Evolutionary conservation across 208 protist species (phyloP).

Genomic region (Trypanosoma theileri): DNA sequence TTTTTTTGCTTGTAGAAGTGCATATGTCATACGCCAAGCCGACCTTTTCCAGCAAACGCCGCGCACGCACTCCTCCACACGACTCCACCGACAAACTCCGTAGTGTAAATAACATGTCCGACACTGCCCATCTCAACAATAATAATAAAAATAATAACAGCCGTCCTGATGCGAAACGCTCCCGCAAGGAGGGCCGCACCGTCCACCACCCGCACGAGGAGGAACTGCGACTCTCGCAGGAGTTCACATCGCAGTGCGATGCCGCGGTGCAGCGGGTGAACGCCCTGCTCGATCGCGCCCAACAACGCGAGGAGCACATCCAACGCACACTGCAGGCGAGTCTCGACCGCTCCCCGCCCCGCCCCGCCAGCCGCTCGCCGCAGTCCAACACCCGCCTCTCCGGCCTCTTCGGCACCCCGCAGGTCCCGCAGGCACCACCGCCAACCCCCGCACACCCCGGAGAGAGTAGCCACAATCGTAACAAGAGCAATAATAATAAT

Average conservation of each 20-base stretch:
- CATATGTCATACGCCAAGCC: constrained; percentile 45
- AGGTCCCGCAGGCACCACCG: background rate
- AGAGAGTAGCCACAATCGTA: background rate
- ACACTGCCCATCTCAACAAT: background rate
- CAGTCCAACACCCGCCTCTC: background rate
- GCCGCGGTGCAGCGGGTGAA: constrained; percentile 50
- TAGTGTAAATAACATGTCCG: constrained; percentile 27
- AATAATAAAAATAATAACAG: background rate
- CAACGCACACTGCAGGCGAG: constrained; percentile 36
- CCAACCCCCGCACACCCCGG: background rate
- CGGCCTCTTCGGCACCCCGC: constrained; percentile 10
- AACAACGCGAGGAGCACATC: constrained; percentile 35
- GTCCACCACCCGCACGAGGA: constrained; percentile 6
- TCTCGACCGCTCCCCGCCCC: constrained; percentile 17
- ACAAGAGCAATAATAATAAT: background rate
- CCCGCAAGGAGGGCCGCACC: background rate
- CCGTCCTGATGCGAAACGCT: background rate
- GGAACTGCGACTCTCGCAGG: constrained; percentile 30
- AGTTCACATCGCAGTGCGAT: constrained; percentile 46
- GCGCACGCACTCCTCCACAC: constrained; percentile 22
- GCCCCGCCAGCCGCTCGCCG: constrained; percentile 11
- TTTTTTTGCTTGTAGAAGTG: no score
- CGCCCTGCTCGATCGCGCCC: constrained; percentile 44
- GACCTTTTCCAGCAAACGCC: constrained; percentile 42
- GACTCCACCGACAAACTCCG: background rate